Conservation (phyloP, 805 yeast species). For the Lachancea meyersii region DNA sequence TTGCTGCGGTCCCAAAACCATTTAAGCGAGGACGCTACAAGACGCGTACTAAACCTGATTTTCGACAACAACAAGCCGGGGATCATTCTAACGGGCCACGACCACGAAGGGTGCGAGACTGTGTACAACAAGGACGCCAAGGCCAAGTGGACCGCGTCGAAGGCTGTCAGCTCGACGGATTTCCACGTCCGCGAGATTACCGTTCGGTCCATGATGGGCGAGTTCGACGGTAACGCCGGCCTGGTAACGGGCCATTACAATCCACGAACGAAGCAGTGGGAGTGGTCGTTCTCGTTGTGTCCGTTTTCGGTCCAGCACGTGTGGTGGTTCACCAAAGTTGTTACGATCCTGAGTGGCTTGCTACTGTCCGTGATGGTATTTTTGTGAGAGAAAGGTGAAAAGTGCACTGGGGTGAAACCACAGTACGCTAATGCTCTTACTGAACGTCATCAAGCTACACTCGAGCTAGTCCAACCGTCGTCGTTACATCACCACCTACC, state of each 20-base stretch:
- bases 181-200: slow-evolving; percentile 64
- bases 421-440: neutral
- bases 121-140: slow-evolving; percentile 45
- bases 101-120: slow-evolving; percentile 87
- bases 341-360: slow-evolving; percentile 38
- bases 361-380: slow-evolving; percentile 30
- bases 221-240: slow-evolving; percentile 85
- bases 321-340: slow-evolving; percentile 87
- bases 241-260: slow-evolving; percentile 69
- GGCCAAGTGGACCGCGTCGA: slow-evolving; percentile 54
- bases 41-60: slow-evolving; percentile 60
- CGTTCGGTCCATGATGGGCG: slow-evolving; percentile 95
- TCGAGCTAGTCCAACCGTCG: too few relatives aligned
- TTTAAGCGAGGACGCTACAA: slow-evolving; percentile 58
- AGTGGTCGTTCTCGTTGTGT: slow-evolving; percentile 66
- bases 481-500: too few relatives aligned
- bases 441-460: too few relatives aligned
- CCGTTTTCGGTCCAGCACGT: slow-evolving; percentile 82
- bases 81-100: slow-evolving; percentile 86
- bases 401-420: neutral
- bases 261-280: slow-evolving; percentile 42
- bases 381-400: neutral
- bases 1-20: slow-evolving; percentile 81
- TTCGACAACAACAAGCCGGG: slow-evolving; percentile 69
- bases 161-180: slow-evolving; percentile 28